Evolutionary conservation across 108 stramenopile species (phyloP).

Genomic region (Cyclotella choctawhatcheeana): DNA sequence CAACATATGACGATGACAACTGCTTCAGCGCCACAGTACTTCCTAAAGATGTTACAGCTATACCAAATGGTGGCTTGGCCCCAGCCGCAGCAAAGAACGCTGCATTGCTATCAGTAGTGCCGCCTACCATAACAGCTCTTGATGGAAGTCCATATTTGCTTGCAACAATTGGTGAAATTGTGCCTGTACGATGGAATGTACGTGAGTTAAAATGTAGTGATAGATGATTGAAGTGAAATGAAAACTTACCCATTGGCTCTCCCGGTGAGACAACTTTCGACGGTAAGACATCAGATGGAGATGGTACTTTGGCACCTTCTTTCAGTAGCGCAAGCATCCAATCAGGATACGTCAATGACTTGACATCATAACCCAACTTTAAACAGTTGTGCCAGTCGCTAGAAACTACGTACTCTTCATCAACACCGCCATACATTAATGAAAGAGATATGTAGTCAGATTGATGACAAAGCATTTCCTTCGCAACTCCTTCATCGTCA

Average conservation of each 20-base stretch:
- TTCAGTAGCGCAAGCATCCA: constrained; percentile 68
- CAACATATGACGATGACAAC: constrained; percentile 74
- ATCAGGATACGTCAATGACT: constrained; percentile 62
- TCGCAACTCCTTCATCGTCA: constrained; percentile 15
- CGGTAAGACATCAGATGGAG: constrained; percentile 56
- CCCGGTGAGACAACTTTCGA: constrained; percentile 74
- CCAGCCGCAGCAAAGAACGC: constrained; percentile 88
- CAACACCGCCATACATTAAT: constrained; percentile 51
- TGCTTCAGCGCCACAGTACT: constrained; percentile 90
- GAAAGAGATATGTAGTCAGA: constrained; percentile 87
- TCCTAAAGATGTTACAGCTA: constrained; percentile 90
- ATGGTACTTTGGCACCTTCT: constrained; percentile 56
- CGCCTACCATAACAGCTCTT: constrained; percentile 77
- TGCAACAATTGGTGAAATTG: constrained; percentile 63
- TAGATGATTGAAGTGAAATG: too few species aligned
- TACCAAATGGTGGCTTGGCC: constrained; percentile 61
- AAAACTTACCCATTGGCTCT: constrained; percentile 71
- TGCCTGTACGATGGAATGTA: too few species aligned
- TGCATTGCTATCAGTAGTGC: constrained; percentile 94
- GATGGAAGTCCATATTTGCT: constrained; percentile 61
- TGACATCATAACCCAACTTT: constrained; percentile 93
- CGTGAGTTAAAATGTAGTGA: too few species aligned
- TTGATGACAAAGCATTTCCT: constrained; percentile 90
- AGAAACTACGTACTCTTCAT: constrained; percentile 22
- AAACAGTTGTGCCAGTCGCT: constrained; percentile 96